Conservation (phyloP, 2,329 filamentous ascomycete genomes). For the Zasmidium citrigriseum region DNA sequence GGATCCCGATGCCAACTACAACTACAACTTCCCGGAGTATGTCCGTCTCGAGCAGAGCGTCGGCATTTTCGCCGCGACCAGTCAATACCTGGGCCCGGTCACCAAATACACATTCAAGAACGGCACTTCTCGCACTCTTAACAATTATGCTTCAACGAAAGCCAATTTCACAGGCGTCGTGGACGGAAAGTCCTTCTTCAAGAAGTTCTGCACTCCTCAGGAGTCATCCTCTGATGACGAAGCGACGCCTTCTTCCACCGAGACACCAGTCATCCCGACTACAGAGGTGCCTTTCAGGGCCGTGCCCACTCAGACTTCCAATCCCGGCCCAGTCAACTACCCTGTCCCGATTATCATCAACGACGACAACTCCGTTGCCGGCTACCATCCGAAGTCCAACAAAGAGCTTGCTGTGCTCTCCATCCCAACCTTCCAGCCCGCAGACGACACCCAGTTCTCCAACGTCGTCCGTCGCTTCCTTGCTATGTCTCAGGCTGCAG, state of each 20-base stretch:
- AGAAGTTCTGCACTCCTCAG: neutral
- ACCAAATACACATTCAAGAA: neutral
- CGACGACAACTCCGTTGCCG: conserved; percentile 28
- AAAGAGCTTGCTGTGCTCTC: conserved; percentile 51
- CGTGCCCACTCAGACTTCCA: neutral
- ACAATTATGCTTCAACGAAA: neutral
- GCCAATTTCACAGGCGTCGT: neutral
- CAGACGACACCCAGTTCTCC: conserved; percentile 17
- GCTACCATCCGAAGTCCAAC: conserved; percentile 49
- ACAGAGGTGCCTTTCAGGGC: neutral
- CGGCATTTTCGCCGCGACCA: neutral
- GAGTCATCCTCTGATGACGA: neutral
- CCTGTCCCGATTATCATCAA: conserved; percentile 1
- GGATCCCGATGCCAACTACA: conserved; percentile 45
- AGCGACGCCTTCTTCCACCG: neutral
- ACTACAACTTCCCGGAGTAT: conserved; percentile 37
- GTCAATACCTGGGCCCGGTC: neutral
- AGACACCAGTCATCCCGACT: neutral
- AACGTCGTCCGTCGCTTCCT: conserved; percentile 37
- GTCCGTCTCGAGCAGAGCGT: neutral
- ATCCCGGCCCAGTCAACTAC: neutral
- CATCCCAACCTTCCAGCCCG: conserved; percentile 42
- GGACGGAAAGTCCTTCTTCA: neutral
- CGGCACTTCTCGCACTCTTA: neutral
- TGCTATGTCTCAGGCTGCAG: conserved; percentile 43